phyloP scores from a whole-genome alignment of 225 moss, liverwort and hornwort species.

The Climacium dendroides region DNA sequence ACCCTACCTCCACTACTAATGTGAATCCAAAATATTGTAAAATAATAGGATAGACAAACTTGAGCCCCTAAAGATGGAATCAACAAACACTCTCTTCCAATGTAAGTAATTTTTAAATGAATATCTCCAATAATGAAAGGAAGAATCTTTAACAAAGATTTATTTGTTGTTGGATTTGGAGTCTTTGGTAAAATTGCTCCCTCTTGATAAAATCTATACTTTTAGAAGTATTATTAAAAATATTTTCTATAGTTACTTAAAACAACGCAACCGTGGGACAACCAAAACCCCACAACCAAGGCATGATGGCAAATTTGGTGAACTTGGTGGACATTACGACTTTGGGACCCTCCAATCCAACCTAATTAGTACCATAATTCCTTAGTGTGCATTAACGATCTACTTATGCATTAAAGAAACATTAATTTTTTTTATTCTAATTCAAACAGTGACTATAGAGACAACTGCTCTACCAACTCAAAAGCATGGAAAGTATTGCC shows the following conservation, averaged over 20 bases:
- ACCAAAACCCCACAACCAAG: too few species aligned
- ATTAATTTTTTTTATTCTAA: too few species aligned
- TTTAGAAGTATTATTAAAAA: neutral
- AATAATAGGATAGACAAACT: too few species aligned
- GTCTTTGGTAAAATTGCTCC: accelerated
- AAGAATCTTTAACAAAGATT: accelerated
- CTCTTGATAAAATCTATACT: neutral
- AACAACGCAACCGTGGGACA: accelerated
- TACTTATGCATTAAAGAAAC: accelerated
- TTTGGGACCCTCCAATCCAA: accelerated
- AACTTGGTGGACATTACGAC: accelerated
- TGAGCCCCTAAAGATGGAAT: neutral
- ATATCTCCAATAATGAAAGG: neutral
- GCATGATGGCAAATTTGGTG: too few species aligned
- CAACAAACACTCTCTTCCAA: accelerated
- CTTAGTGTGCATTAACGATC: neutral
- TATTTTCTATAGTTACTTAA: too few species aligned
- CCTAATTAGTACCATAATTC: accelerated
- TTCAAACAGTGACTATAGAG: too few species aligned
- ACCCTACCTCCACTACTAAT: accelerated
- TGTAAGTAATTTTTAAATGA: neutral
- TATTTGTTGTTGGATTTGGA: accelerated
- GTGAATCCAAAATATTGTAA: too few species aligned
- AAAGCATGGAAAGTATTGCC: too few species aligned
- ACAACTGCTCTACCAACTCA: neutral